phyloP scores from a whole-genome alignment of 1,284 basidiomycete species.

The Papiliotrema flavescens region DNA sequence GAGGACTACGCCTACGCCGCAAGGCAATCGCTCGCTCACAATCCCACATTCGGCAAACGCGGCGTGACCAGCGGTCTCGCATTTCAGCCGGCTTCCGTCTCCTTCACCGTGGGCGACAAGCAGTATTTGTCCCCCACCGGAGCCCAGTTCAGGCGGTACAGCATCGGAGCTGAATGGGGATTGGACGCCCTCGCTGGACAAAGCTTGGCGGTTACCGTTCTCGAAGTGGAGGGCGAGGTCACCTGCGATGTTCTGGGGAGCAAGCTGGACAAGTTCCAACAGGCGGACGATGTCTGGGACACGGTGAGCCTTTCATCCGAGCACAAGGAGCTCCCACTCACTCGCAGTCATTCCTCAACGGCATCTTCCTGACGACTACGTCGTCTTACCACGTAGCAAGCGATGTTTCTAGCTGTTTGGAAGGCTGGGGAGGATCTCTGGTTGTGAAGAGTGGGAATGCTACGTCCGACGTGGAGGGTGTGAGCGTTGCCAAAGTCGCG shows the following conservation, averaged over 20 bases:
- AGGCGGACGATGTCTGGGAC: constrained; percentile 27
- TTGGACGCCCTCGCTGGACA: constrained; percentile 9
- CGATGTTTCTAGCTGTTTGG: constrained; percentile 18
- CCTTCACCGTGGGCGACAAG: constrained; percentile 21
- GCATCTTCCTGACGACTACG: constrained; percentile 13
- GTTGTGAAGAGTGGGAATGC: constrained; percentile 21
- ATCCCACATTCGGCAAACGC: not conserved
- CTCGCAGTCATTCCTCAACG: constrained; percentile 18
- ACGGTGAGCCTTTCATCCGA: constrained; percentile 9
- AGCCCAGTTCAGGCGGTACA: constrained; percentile 17
- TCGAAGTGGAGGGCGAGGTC: constrained; percentile 22
- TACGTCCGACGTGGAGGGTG: constrained; percentile 15
- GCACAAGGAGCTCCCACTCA: not conserved
- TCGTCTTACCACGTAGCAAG: constrained; percentile 15
- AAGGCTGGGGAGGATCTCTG: constrained; percentile 17
- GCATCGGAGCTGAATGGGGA: constrained; percentile 11
- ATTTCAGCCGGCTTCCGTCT: constrained; percentile 14
- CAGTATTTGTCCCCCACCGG: constrained; percentile 22
- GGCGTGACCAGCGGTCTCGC: not conserved
- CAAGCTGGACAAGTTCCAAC: constrained; percentile 12
- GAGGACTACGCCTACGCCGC: constrained; percentile 14
- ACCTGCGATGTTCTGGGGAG: constrained; percentile 24
- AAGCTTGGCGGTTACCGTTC: constrained; percentile 19
- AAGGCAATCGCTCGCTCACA: not conserved
- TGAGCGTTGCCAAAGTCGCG: constrained; percentile 12